Conservation (phyloP, 768 basidiomycete species). For the Mycena vulgaris region DNA sequence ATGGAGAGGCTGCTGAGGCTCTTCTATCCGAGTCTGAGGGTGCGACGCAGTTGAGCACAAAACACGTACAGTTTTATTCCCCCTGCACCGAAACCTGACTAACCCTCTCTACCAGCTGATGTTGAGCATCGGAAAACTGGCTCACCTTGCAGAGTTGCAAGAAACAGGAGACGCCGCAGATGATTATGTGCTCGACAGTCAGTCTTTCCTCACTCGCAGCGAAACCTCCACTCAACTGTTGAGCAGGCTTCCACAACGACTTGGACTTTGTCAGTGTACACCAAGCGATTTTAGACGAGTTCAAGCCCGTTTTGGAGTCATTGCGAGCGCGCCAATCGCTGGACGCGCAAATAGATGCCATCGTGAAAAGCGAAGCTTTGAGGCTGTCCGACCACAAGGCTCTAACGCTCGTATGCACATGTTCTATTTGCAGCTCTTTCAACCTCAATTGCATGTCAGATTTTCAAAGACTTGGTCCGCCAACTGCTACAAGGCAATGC, state of each 20-base stretch:
- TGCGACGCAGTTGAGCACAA: conserved; percentile 73
- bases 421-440: background rate
- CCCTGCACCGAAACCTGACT: background rate
- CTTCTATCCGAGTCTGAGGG: conserved; percentile 74
- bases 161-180: conserved; percentile 64
- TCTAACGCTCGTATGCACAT: conserved; percentile 62
- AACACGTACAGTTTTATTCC: conserved; percentile 70
- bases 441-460: conserved; percentile 51
- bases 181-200: conserved; percentile 72
- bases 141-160: conserved; percentile 85
- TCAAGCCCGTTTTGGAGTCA: conserved; percentile 64
- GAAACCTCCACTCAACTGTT: conserved; percentile 22
- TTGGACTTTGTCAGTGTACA: conserved; percentile 93
- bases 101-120: conserved; percentile 72
- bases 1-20: conserved; percentile 73
- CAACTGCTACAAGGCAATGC: conserved; percentile 82
- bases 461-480: conserved; percentile 80
- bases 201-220: conserved; percentile 27
- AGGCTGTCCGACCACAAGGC: conserved; percentile 63
- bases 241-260: conserved; percentile 84
- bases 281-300: conserved; percentile 74
- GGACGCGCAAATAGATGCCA: conserved; percentile 78
- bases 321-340: conserved; percentile 74
- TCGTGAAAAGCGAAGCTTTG: conserved; percentile 69
- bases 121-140: conserved; percentile 92